Conservation (phyloP, 129 eudicot species). For the Gnaphalium uliginosum region DNA sequence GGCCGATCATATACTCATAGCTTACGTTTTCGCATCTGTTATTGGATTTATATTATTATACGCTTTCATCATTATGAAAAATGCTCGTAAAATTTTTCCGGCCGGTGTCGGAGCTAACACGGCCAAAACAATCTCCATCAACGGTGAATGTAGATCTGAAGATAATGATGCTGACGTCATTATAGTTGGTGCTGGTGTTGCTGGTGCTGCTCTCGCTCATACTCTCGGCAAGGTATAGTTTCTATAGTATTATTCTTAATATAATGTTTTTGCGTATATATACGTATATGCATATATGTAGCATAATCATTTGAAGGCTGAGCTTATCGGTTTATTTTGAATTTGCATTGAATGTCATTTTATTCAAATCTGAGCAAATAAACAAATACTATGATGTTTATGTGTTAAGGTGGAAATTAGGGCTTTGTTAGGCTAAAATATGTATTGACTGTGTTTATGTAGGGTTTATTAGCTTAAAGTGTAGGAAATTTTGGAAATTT, state of each 20-base stretch:
- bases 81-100: constrained; percentile 17
- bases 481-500: too few species aligned
- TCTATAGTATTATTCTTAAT: background rate
- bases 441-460: background rate
- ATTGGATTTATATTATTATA: constrained; percentile 31
- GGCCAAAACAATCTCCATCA: constrained; percentile 29
- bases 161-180: constrained; percentile 51
- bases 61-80: constrained; percentile 28
- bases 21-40: constrained; percentile 31
- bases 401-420: background rate
- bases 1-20: constrained; percentile 36
- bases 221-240: constrained; percentile 64
- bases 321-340: background rate
- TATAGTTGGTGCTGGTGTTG: constrained; percentile 83
- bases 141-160: constrained; percentile 49
- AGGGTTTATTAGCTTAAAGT: background rate
- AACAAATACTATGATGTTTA: background rate
- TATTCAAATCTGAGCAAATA: background rate
- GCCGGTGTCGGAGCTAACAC: constrained; percentile 19
- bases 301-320: background rate
- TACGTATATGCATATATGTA: background rate
- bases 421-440: constrained; percentile 15
- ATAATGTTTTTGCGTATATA: background rate
- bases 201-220: constrained; percentile 81
- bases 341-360: background rate